Conservation (phyloP, 2,329 filamentous ascomycete genomes). For the Verticillium longisporum region DNA sequence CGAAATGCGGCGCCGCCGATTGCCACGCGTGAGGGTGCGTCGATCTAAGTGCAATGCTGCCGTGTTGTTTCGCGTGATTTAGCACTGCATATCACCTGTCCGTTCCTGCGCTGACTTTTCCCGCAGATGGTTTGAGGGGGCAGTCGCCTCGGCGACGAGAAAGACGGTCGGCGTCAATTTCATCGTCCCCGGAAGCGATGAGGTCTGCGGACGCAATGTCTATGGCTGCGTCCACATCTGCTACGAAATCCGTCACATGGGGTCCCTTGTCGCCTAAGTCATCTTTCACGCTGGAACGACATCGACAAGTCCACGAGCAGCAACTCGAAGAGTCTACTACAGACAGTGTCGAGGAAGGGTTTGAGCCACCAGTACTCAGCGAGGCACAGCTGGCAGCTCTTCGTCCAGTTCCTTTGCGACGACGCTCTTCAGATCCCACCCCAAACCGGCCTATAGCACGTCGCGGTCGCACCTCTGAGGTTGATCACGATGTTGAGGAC, state of each 20-base stretch:
- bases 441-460: conserved; percentile 20
- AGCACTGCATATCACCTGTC: neutral
- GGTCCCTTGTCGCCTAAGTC: conserved; percentile 43
- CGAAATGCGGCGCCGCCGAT: conserved; percentile 9
- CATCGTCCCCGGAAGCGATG: conserved; percentile 4
- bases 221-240: neutral
- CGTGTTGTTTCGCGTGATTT: conserved; percentile 2
- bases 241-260: conserved; percentile 37
- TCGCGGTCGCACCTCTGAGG: conserved; percentile 17
- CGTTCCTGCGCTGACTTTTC: neutral
- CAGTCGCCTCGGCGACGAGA: conserved; percentile 5
- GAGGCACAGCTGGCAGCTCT: conserved; percentile 10
- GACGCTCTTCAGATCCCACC: conserved; percentile 26
- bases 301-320: conserved; percentile 26
- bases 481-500: conserved; percentile 32
- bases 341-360: conserved; percentile 1
- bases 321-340: conserved; percentile 12
- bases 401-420: conserved; percentile 13
- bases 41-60: conserved; percentile 7
- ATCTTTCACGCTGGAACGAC: conserved; percentile 34
- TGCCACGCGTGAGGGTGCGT: conserved; percentile 13
- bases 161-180: conserved; percentile 2
- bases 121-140: conserved; percentile 22
- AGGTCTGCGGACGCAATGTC: neutral
- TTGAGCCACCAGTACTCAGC: conserved; percentile 5